Conservation (phyloP, 352 stramenopile species). For the Saprolegnia diclina region DNA sequence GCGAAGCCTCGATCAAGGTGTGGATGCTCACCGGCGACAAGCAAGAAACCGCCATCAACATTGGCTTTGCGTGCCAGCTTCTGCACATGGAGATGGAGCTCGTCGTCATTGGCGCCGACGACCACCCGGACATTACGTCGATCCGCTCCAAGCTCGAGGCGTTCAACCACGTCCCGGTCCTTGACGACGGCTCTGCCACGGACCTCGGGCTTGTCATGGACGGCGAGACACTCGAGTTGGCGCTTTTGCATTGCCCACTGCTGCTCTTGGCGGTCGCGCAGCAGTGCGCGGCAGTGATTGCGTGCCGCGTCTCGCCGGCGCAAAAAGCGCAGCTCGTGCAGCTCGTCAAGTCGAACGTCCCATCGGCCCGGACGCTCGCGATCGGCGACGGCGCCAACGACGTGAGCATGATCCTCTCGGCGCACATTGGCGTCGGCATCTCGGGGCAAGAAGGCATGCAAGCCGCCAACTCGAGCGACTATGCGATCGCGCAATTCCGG, state of each 20-base stretch:
- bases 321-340: constrained; percentile 92
- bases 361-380: constrained; percentile 72
- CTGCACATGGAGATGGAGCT: constrained; percentile 90
- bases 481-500: constrained; percentile 92
- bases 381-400: constrained; percentile 96
- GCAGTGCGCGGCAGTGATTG: constrained; percentile 87
- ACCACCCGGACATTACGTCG: constrained; percentile 53
- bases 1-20: constrained; percentile 89
- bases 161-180: constrained; percentile 31
- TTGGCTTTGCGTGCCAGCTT: constrained; percentile 89
- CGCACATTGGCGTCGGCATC: constrained; percentile 91
- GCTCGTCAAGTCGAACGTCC: constrained; percentile 87
- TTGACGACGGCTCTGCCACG: constrained; percentile 1
- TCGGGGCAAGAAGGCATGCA: constrained; percentile 91
- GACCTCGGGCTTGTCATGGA: constrained; percentile 72
- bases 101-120: constrained; percentile 73
- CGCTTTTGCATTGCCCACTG: constrained; percentile 64
- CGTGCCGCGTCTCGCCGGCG: constrained; percentile 88
- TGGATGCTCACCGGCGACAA: constrained; percentile 96
- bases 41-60: constrained; percentile 94
- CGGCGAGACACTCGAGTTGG: constrained; percentile 72
- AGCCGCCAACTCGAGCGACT: constrained; percentile 92
- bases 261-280: constrained; percentile 69
- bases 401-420: constrained; percentile 93
- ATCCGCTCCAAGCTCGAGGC: constrained; percentile 60